These are phyloP conservation scores for Phaseolus coccineus DNA, from an alignment of 331 rosid species.

Conservation along the genomic window DNA sequence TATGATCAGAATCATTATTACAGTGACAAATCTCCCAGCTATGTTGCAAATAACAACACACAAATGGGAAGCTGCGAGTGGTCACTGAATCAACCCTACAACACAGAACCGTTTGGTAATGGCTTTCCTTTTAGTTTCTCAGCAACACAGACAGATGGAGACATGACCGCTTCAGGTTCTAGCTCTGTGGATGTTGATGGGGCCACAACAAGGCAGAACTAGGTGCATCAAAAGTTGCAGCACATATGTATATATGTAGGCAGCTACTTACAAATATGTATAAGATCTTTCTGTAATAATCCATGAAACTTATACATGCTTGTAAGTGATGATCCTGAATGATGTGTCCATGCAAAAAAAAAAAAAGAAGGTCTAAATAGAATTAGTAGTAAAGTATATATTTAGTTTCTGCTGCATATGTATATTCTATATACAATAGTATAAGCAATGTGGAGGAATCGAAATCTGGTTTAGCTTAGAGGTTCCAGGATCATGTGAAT, in stretches of 20 bases:
- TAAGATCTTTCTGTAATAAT: background rate
- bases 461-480: background rate
- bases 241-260: background rate
- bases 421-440: constrained; percentile 5
- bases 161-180: constrained; percentile 46
- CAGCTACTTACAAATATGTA: background rate
- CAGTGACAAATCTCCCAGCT: constrained; percentile 39
- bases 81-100: constrained; percentile 31
- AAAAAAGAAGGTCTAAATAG: background rate
- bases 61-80: constrained; percentile 43
- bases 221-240: background rate
- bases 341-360: background rate
- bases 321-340: constrained; percentile 19
- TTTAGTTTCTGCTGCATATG: background rate
- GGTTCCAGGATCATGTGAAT: background rate
- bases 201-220: constrained; percentile 36
- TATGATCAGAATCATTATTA: constrained; percentile 37
- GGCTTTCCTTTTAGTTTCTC: constrained; percentile 37
- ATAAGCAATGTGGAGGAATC: background rate
- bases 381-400: background rate
- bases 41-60: constrained; percentile 35
- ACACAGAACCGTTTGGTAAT: constrained; percentile 26
- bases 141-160: constrained; percentile 48
- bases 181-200: constrained; percentile 20
- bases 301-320: background rate